Base-by-base conservation (phyloP, 2,329 filamentous ascomycete genomes). In the Pseudogymnoascus sp. region DNA sequence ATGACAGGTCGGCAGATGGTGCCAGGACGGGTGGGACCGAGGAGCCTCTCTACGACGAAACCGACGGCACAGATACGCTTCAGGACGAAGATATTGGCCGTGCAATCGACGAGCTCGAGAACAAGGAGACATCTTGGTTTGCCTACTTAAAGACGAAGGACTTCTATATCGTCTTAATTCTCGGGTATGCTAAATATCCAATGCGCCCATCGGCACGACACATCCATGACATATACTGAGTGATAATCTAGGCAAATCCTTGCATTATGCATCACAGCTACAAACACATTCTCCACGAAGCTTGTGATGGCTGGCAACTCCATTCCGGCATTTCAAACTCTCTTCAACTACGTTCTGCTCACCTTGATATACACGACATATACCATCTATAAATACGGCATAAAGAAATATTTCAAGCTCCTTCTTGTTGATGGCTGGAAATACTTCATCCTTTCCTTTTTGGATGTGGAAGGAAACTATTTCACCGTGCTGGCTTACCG, bases 381-480 rank as follows among this genome's bases (percentile, higher is more conserved):
- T 71, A 92, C 91, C 13, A 77, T 97, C 35, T 89, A 90, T 79
- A 83, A 83, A 69, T 91, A 96, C 73, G 93, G 95, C 4, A 81
- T 86, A 69, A 86, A 84, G 71, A 84, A 83, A 70, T 96, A 89
- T 83, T 73, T 78, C 57, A 78, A 79, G 60, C 74, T 96, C 63
- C 72, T 92, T 13, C 74, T 78, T 62, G 83, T 81, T 65, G 88
- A 96, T 73, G 91, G 92, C 64, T 97, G 93, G 95, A 91, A 91
- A 77, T 97, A 96, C 78, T 83, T 96, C 71, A 90, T 97, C 75
- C 85, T 99, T 66, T 87, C 90, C 62, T 97, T 97, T 76, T 83
- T 95, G 69, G 95, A 99, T 73, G 93, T 97, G 60, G 85, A 97
- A 77, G 95, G 95, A 66, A 99, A 99, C 78, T 99, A 97, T 80